Base-by-base conservation (phyloP, 2,329 filamentous ascomycete species). In the Penicillium crustosum region DNA sequence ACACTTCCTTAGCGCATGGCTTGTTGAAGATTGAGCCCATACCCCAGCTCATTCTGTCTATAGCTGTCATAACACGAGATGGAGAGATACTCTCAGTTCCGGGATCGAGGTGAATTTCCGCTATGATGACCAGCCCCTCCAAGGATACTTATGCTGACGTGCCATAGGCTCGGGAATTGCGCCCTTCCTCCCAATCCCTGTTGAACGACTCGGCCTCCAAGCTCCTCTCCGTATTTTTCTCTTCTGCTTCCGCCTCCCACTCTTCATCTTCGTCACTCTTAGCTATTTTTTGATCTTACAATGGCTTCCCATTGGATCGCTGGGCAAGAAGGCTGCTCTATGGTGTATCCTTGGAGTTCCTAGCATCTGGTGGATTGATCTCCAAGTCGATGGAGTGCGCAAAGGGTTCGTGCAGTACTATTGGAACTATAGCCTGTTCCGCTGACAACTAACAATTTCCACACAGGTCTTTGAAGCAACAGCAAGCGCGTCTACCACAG, bases 321-420 rank as follows among this genome's bases (percentile, higher is more conserved):
- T 87, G 35, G 77, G 87, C 43, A 91, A 91, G 70, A 97, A 97
- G 77, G 86, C 90, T 13, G 86, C 91, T 49, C 79, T 97, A 53
- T 97, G 94, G 93, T 84, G 86, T 60, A 84, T 97, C 64, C 84
- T 99, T 66, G 89, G 87, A 38, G 89, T 96, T 58, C 91, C 93
- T 0, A 93, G 94, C 29, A 90, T 99, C 57, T 97, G 93, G 92
- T 97, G 93, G 93, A 88, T 97, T 56, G 94, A 99, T 76, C 81
- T 99, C n/a, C 93, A 97, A 75, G 91, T 99, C 64, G 94, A 99
- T 73, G 93, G 93, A 58, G 94, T 99, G 53, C 93, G 91, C 77
- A 90, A 92, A 78, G 94, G 94, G 78, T 93, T 74, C 55, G 80
- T 71, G 19, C 19, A 12, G 13, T 17, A 2, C 17, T 9, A 15